Conservation (phyloP, 2,329 filamentous ascomycete genomes). For the Curvularia sp. region DNA sequence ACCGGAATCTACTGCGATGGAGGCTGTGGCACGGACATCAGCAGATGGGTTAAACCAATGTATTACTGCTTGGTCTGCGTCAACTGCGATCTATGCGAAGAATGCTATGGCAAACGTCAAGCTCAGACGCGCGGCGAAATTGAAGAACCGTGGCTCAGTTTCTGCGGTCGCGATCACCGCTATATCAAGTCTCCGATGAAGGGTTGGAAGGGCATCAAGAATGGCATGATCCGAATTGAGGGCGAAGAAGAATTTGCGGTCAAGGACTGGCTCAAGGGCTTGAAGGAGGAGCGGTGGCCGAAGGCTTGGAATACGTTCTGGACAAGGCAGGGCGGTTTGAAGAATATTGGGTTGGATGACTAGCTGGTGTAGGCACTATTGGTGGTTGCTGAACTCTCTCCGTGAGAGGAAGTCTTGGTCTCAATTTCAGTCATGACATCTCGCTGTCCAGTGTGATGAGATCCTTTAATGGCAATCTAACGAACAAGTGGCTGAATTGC, state of each 20-base stretch:
- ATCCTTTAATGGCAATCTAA: too few species aligned
- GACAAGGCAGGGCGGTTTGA: conserved; percentile 21
- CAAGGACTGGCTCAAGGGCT: conserved; percentile 22
- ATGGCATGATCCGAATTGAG: not conserved
- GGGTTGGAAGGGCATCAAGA: conserved; percentile 3
- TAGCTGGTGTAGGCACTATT: not conserved
- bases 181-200: conserved; percentile 3
- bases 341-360: conserved; percentile 13
- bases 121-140: not conserved
- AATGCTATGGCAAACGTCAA: conserved; percentile 1
- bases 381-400: too few species aligned
- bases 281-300: conserved; percentile 29
- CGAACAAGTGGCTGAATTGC: too few species aligned
- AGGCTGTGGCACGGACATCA: not conserved
- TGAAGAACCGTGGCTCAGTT: not conserved
- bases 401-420: too few species aligned
- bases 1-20: not conserved
- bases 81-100: conserved; percentile 3
- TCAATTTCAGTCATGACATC: too few species aligned
- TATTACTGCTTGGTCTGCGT: conserved; percentile 7
- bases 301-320: conserved; percentile 31
- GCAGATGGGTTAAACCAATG: not conserved
- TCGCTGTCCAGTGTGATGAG: too few species aligned
- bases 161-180: not conserved
- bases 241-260: conserved; percentile 16